Conservation (phyloP, 1,284 basidiomycete genomes). For the Sanghuangporus sanghuang region DNA sequence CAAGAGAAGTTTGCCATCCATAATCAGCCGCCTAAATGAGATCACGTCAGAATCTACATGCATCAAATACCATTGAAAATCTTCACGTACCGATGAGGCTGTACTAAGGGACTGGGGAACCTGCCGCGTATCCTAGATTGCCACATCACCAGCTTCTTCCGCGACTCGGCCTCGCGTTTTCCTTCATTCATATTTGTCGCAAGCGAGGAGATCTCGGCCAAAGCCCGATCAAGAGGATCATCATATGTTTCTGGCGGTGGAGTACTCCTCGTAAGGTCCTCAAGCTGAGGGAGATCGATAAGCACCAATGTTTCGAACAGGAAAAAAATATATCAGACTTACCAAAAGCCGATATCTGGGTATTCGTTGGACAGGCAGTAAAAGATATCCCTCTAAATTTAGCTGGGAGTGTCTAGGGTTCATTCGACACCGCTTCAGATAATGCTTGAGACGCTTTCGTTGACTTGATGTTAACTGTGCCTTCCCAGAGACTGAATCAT, state of each 20-base stretch:
- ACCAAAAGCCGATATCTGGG: constrained; percentile 93
- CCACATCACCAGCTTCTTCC: constrained; percentile 87
- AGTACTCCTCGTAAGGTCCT: constrained; percentile 78
- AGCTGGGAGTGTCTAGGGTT: constrained; percentile 93
- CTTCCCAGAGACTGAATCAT: constrained; percentile 21
- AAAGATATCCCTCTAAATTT: constrained; percentile 90
- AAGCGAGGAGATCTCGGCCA: constrained; percentile 80
- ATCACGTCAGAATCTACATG: constrained; percentile 15
- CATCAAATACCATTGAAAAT: constrained; percentile 7
- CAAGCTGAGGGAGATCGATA: constrained; percentile 49
- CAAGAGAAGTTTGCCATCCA: constrained; percentile 80
- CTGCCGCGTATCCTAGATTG: constrained; percentile 86
- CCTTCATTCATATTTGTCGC: constrained; percentile 96
- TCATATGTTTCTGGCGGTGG: constrained; percentile 72
- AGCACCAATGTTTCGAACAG: constrained; percentile 6
- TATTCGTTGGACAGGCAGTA: constrained; percentile 94
- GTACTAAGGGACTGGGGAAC: constrained; percentile 94
- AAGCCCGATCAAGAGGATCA: constrained; percentile 82
- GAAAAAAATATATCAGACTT: constrained; percentile 25
- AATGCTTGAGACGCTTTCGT: constrained; percentile 80
- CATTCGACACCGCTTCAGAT: constrained; percentile 80
- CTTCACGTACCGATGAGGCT: constrained; percentile 80
- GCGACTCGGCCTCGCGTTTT: constrained; percentile 88
- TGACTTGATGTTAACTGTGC: constrained; percentile 60
- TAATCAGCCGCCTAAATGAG: constrained; percentile 67